Percentiles rank a stretch among this genome's conserved stretches.
phyloP scores from a whole-genome alignment of 345 rosid genomes.

The Odontarrhena argentea region DNA sequence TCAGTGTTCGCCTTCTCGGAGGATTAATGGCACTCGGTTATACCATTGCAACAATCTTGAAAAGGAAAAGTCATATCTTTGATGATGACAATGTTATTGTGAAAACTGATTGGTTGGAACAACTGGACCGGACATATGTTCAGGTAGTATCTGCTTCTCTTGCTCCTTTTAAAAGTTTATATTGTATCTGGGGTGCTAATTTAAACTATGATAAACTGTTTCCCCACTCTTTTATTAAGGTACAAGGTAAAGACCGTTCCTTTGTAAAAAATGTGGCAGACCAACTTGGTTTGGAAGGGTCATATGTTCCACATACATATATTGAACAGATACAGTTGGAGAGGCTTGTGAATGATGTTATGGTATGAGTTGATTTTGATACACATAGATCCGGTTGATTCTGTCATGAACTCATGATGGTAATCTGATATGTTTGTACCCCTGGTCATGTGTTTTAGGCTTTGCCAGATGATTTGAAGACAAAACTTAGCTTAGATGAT shows the following conservation, averaged over 20 bases:
- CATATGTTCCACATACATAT: slow-evolving; percentile 88
- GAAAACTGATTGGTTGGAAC: slow-evolving; percentile 97
- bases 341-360: slow-evolving; percentile 93
- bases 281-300: slow-evolving; percentile 85
- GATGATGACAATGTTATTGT: slow-evolving; percentile 68
- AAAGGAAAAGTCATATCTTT: slow-evolving; percentile 92
- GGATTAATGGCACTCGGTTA: slow-evolving; percentile 98
- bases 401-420: slow-evolving; percentile 14
- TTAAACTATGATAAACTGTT: slow-evolving; percentile 9
- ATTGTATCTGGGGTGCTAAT: background rate
- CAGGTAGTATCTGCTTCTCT: slow-evolving; percentile 60
- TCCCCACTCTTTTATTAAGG: slow-evolving; percentile 49
- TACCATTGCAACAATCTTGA: slow-evolving; percentile 88
- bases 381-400: slow-evolving; percentile 19
- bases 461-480: slow-evolving; percentile 90
- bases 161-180: slow-evolving; percentile 4
- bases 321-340: slow-evolving; percentile 98
- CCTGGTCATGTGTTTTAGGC: slow-evolving; percentile 61
- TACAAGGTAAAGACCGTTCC: slow-evolving; percentile 93
- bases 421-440: slow-evolving; percentile 35
- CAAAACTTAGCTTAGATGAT: slow-evolving; percentile 90
- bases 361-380: slow-evolving; percentile 61
- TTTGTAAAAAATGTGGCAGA: slow-evolving; percentile 69
- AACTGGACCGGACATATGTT: slow-evolving; percentile 83
- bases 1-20: slow-evolving; percentile 92